Evolutionary conservation across 306 rosid species (phyloP).

Genomic region (Datisca glomerata): DNA sequence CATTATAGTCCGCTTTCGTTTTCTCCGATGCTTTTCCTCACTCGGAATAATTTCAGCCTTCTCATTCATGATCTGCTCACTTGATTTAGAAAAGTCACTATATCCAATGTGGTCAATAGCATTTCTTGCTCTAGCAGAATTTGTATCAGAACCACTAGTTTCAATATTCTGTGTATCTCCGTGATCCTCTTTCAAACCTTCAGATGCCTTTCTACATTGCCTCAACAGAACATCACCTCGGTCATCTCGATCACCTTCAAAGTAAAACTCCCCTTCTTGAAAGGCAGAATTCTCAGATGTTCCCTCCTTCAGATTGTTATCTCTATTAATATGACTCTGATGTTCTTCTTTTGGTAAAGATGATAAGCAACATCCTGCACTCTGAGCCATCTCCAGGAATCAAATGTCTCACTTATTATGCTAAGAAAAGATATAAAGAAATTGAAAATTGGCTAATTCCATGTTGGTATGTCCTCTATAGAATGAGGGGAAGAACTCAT

Average conservation of each 20-base stretch:
- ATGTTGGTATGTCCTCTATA: too few species aligned
- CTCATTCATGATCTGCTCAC: conserved; percentile 43
- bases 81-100: conserved; percentile 37
- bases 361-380: conserved; percentile 35
- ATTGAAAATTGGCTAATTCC: too few species aligned
- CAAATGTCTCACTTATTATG: conserved; percentile 20
- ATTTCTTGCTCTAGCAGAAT: conserved; percentile 60
- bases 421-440: neutral
- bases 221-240: conserved; percentile 28
- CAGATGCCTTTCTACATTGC: conserved; percentile 29
- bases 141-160: conserved; percentile 81
- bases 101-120: conserved; percentile 31
- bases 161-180: conserved; percentile 67
- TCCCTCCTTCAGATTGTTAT: conserved; percentile 50
- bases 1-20: conserved; percentile 89
- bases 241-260: conserved; percentile 29
- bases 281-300: conserved; percentile 59
- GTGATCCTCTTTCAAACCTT: conserved; percentile 30
- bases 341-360: conserved; percentile 33
- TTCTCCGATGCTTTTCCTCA: conserved; percentile 52
- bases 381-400: conserved; percentile 58
- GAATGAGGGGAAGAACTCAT: neutral
- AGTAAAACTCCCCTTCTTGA: conserved; percentile 34
- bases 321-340: conserved; percentile 26
- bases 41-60: conserved; percentile 41